These are phyloP conservation scores for Xylaria palmicola DNA, from an alignment of 495 filamentous ascomycete genomes.

Conservation along the genomic window DNA sequence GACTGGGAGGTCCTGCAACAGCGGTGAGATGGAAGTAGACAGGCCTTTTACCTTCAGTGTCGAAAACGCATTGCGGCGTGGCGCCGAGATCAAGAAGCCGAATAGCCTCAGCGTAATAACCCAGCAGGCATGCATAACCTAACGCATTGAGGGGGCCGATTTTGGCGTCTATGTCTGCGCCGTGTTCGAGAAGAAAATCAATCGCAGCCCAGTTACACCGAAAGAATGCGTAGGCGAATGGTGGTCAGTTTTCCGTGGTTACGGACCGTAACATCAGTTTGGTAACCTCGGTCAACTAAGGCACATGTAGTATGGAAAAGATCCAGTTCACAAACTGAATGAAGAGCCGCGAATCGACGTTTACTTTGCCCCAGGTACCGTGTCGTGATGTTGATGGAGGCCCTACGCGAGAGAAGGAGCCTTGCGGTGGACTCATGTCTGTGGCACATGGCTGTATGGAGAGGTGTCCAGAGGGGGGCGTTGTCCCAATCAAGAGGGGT, in stretches of 20 bases:
- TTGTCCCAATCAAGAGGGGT: not conserved
- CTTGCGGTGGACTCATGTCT: constrained; percentile 28
- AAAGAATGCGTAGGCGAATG: constrained; percentile 39
- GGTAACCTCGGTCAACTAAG: constrained; percentile 27
- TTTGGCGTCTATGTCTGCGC: constrained; percentile 35
- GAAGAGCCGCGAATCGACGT: constrained; percentile 18
- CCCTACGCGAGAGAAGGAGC: constrained; percentile 33
- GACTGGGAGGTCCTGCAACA: constrained; percentile 19
- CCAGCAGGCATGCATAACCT: constrained; percentile 36
- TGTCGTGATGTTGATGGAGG: constrained; percentile 24
- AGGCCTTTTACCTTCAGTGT: constrained; percentile 11
- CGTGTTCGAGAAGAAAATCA: constrained; percentile 29
- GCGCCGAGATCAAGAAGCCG: constrained; percentile 34
- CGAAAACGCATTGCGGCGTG: not conserved
- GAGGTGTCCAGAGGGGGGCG: constrained; percentile 30
- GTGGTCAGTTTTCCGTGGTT: constrained; percentile 33
- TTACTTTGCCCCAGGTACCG: not conserved
- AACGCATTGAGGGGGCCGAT: constrained; percentile 33
- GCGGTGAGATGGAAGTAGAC: constrained; percentile 31
- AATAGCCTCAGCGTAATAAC: constrained; percentile 32
- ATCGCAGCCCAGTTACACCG: constrained; percentile 31
- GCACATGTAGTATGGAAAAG: not conserved
- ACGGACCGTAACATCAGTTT: constrained; percentile 27
- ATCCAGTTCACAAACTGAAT: constrained; percentile 15
- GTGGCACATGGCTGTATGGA: constrained; percentile 41